Evolutionary conservation across 2,329 filamentous ascomycete genomes (phyloP), one percentile per base, ranked within the genome.

Genomic region (Balansia obtecta): DNA sequence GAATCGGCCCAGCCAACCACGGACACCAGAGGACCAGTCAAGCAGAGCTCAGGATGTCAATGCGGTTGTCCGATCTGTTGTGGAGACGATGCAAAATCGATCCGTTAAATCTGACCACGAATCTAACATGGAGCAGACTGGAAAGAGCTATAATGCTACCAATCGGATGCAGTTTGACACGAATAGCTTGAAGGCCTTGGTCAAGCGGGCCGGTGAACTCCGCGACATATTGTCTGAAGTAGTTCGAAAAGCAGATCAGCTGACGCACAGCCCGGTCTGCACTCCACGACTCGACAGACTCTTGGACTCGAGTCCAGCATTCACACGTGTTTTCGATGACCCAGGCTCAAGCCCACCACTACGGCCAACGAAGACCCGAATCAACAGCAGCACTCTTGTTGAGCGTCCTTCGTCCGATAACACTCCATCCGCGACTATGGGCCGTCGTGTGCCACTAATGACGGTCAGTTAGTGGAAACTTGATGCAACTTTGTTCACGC

Each of bases 261-360:
- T 79, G 46, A 76, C 75, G 0, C 71, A 74, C 53, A 82, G 75
- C 57, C 79, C 79, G 2, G 70, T 69, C 9, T 65, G 70, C 30
- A 80, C 75, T 1, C 72, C 74, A 2, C 69, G 73, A 44, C 61
- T 68, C 40, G 66, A 68, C 42, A 66, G 69, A 9, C 65, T 67
- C 22, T 63, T 67, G 37, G 77, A 81, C 48, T 80, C 77, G 2
- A 83, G 79, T 57, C 81, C 81, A n/a, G 80, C 81, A 1, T 85
- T 85, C 54, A 84, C 79, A 2, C 70, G 77, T 22, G 79, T 85
- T 38, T 85, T 85, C 57, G 78, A 80, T 10, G 79, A 83, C 43
- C 79, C 80, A 1, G 71, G 72, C 39, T 70, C 75, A 12, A 81
- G 73, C 52, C 76, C 79, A 4, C 70, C 76, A 20, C 72, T 72